Base-by-base conservation (phyloP, 2,329 filamentous ascomycete species). In the Cryphonectria japonica region DNA sequence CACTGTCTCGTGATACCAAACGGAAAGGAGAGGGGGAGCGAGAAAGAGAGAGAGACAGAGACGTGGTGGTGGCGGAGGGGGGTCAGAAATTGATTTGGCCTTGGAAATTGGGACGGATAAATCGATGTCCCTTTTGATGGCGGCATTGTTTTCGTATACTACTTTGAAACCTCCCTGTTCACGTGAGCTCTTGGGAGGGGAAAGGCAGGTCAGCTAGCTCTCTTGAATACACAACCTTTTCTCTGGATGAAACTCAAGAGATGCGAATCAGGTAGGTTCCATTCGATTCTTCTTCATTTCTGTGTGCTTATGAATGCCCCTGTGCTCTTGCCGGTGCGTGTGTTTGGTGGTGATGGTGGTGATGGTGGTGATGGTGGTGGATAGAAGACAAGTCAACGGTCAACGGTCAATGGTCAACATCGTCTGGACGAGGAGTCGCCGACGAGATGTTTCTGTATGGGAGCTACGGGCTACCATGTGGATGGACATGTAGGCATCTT, bases 1-100 rank as follows among this genome's bases (percentile, higher is more conserved):
- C 63, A 6, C 63, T 71, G 66, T 63, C 34, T 63, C 29, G 63
- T 67, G 70, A 69, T 69, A 70, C 70, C 59, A 66, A 43, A 43
- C 13, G 61, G 37, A 64, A 19, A 43, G 16, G 22, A 26, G 61
- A 50, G 11, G 37, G 9, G 61, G 37, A 46, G 9, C 26, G 26
- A 26, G 26, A 26, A 1, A 26, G 19, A 16, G 19, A n/a, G 61
- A 50, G 16, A 7, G 16, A 6, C 0, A 22, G 46, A 7, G 34
- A 34, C 34, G 34, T 34, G 34, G 34, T 34, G 34, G 34, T 34
- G 34, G 34, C 6, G 34, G 19, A 7, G 46, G 8, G 1, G 16
- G 43, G 5, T n/a, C 2, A 26, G 46, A n/a, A 19, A 50, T 34
- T 59, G 26, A 59, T 19, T 19, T 0, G 54, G 26, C 26, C 16